Base-by-base conservation (phyloP, 352 stramenopile species). In the Phytophthora sojae region DNA sequence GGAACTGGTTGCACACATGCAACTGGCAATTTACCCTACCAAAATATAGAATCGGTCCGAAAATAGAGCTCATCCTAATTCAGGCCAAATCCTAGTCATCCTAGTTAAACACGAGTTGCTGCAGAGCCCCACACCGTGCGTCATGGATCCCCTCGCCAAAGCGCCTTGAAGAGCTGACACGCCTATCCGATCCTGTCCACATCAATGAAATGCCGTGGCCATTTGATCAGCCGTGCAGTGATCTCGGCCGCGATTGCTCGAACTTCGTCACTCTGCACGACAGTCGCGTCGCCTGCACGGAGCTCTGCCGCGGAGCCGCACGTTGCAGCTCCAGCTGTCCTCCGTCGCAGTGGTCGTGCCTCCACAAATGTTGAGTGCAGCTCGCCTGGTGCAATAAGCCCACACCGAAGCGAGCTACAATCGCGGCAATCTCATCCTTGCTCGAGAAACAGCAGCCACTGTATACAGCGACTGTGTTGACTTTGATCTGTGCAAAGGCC, bases 11-110 rank as follows among this genome's bases (percentile, higher is more conserved):
- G 21, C 1, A 21, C 21, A 21, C 21, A 21, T 21, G 21, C 21
- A 21, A 21, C 21, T 21, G 21, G 21, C 21, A 21, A 21, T 21
- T 21, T 21, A 21, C 21, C 21, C 1, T 21, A 21, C 21, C 12
- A 44, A 65, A 62, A 71, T 39, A 67, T 44, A 71, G 64, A 71
- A 52, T 47, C 35, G 17, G 19, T 49, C 53, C 54, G 49, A 61
- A 71, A 57, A 19, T 61, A 54, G 57, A 72, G 23, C 30, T n/a
- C 26, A 23, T 44, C 54, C 54, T 53, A 52, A 42, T 12, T 53
- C 17, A 45, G 19, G 26, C 11, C 21, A 42, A 23, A 47, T 50
- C 19, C 45, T 23, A n/a, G 2, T 30, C 11, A 21, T 21, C 29
- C 29, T 32, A 32, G 0, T 32, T 32, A 9, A 32, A 32, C 29